Evolutionary conservation across 257 asterid genomes (phyloP), one percentile per base, ranked within the genome.

Genomic region (Solanum habrochaites): DNA sequence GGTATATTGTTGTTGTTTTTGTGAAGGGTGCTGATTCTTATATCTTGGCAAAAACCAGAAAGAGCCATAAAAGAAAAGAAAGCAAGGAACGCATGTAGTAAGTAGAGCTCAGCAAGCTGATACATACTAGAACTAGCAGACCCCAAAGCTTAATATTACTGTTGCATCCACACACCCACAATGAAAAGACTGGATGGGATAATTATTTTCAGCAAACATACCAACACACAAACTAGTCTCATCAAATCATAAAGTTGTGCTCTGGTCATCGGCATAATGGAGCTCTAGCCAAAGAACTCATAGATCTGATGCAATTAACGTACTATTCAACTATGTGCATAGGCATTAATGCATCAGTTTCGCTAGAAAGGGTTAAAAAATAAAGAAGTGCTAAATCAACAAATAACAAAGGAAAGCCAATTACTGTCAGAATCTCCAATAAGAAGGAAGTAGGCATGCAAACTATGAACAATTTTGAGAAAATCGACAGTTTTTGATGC

Each of bases 401-500:
- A 80, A 52, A 47, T 18, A 29, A 80, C 31, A 35, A 60, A 82
- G 11, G 31, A 45, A 27, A 74, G 70, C 85, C 85, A 89, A 97
- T 86, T 90, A 97, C 99, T 90, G 85, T 95, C 91, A 81, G 93
- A 89, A 91, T 97, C 98, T 74, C 99, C 99, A 87, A 89, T 84
- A 72, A 96, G 97, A 89, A 96, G 97, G 95, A 96, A 97, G 92
- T 95, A 93, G 56, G 96, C 94, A 89, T 97, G 99, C 92, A 96
- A 88, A 90, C 99, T 96, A 91, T 97, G 99, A 85, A 93, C 98
- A 83, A 93, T 89, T 94, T 97, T 97, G 16, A 95, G 98, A 91
- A 92, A 95, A 88, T 97, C 99, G 86, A 97, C 99, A 85, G 99
- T 94, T 92, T 97, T 97, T 60, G 94, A 90, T 15, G 99, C 99